Percentiles rank a stretch among this genome's conserved stretches.
These are phyloP conservation scores for Colletotrichum sp. DNA, from an alignment of 2,329 filamentous ascomycete genomes.

Conservation along the genomic window DNA sequence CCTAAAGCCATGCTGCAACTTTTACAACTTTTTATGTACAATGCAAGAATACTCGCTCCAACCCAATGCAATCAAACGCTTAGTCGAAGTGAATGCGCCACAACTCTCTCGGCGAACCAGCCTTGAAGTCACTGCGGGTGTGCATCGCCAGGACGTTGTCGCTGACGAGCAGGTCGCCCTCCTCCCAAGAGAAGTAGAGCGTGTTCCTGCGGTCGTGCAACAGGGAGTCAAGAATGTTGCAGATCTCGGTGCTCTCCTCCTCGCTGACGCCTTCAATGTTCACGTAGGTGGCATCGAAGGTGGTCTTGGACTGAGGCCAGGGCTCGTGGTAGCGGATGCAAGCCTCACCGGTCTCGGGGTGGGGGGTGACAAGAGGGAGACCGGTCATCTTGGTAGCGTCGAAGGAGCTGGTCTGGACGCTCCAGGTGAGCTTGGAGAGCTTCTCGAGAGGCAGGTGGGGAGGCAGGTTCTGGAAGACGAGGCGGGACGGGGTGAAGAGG, in stretches of 20 bases:
- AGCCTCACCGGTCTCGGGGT: constrained; percentile 48
- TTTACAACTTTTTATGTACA: not conserved
- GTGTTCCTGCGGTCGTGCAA: constrained; percentile 56
- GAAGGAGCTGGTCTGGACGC: constrained; percentile 53
- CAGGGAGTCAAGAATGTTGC: constrained; percentile 42
- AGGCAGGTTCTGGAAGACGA: constrained; percentile 53
- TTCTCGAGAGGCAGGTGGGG: constrained; percentile 36
- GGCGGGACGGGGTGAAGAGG: constrained; percentile 55
- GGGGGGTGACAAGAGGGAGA: constrained; percentile 48
- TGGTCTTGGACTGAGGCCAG: constrained; percentile 56
- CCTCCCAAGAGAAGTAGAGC: constrained; percentile 57
- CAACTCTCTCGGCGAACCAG: constrained; percentile 48
- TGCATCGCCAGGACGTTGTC: constrained; percentile 58
- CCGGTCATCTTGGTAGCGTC: constrained; percentile 44
- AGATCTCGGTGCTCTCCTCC: constrained; percentile 38
- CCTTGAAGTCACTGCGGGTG: constrained; percentile 49
- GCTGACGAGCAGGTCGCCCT: constrained; percentile 58
- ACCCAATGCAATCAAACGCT: not conserved
- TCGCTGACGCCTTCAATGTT: constrained; percentile 41
- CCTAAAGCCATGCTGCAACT: not conserved
- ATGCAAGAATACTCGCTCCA: not conserved
- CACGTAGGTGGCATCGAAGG: constrained; percentile 51
- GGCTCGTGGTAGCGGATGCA: constrained; percentile 62
- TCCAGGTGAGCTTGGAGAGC: constrained; percentile 50
- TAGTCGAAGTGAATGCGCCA: constrained; percentile 58